A percentile compares a stretch with the other conserved stretches of the same genome.
Conservation (phyloP, 2,329 filamentous ascomycete species). For the Cladophialophora psammophila region DNA sequence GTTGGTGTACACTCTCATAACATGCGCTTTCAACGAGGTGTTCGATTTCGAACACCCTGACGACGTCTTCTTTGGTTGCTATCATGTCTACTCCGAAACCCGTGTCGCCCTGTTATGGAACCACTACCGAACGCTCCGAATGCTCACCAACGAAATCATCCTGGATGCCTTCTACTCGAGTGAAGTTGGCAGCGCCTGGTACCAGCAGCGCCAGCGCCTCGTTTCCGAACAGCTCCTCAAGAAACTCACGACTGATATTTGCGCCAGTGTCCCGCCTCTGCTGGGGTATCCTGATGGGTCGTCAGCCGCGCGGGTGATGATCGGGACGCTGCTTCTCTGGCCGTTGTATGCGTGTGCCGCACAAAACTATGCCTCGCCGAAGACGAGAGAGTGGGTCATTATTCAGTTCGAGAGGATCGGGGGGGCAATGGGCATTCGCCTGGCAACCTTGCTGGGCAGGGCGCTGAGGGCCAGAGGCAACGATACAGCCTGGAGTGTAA, state of each 20-base stretch:
- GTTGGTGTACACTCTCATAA: background rate
- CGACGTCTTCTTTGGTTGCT: background rate
- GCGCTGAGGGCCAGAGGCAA: background rate
- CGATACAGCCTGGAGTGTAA: background rate
- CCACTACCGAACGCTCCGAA: background rate
- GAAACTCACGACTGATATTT: background rate
- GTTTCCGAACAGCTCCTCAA: conserved; percentile 3
- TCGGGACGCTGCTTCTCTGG: background rate
- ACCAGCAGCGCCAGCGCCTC: background rate
- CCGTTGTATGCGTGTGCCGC: background rate
- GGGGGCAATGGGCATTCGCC: background rate
- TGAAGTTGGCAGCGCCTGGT: background rate
- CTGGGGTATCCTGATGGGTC: background rate
- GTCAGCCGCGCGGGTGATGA: background rate
- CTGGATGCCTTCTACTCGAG: background rate
- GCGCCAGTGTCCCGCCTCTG: background rate
- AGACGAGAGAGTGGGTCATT: background rate
- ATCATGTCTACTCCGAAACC: background rate
- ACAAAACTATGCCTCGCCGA: background rate
- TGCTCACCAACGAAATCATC: background rate
- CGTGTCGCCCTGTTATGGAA: background rate
- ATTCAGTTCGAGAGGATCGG: background rate
- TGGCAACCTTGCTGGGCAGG: background rate
- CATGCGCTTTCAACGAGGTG: background rate
- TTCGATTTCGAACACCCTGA: background rate